Conservation (phyloP, 352 stramenopile species). For the Phytophthora lateralis region DNA sequence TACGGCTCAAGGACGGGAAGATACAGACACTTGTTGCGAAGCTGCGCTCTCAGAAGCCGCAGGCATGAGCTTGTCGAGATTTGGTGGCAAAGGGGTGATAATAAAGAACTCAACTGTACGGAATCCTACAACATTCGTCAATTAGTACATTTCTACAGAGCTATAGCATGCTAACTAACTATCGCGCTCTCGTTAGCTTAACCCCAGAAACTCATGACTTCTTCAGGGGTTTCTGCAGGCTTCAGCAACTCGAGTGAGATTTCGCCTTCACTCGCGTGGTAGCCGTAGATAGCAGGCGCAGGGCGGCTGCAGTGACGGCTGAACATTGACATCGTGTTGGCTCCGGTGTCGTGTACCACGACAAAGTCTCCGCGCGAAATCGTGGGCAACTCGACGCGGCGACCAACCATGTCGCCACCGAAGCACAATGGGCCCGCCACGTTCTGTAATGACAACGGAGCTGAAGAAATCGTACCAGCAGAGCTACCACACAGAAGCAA, state of each 20-base stretch:
- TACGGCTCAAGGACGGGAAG: constrained; percentile 94
- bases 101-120: constrained; percentile 21
- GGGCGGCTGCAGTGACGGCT: constrained; percentile 88
- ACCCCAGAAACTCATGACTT: constrained; percentile 84
- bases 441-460: constrained; percentile 58
- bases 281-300: constrained; percentile 83
- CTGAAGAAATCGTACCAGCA: constrained; percentile 49
- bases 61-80: constrained; percentile 23
- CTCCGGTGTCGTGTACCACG: constrained; percentile 87
- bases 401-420: constrained; percentile 88
- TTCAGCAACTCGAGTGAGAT: constrained; percentile 76
- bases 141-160: constrained; percentile 22
- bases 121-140: not conserved
- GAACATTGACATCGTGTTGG: constrained; percentile 90
- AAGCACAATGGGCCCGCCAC: constrained; percentile 94
- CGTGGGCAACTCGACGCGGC: constrained; percentile 53
- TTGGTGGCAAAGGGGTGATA: not conserved
- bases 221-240: constrained; percentile 69
- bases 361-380: constrained; percentile 81
- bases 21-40: constrained; percentile 92
- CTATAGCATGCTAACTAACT: not conserved
- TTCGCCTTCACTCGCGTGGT: constrained; percentile 51
- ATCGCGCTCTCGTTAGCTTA: constrained; percentile 25
- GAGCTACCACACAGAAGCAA: constrained; percentile 35
- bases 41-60: constrained; percentile 73